Evolutionary conservation across 2,329 filamentous ascomycete genomes (phyloP).

Genomic region (Exophiala mesophila): DNA sequence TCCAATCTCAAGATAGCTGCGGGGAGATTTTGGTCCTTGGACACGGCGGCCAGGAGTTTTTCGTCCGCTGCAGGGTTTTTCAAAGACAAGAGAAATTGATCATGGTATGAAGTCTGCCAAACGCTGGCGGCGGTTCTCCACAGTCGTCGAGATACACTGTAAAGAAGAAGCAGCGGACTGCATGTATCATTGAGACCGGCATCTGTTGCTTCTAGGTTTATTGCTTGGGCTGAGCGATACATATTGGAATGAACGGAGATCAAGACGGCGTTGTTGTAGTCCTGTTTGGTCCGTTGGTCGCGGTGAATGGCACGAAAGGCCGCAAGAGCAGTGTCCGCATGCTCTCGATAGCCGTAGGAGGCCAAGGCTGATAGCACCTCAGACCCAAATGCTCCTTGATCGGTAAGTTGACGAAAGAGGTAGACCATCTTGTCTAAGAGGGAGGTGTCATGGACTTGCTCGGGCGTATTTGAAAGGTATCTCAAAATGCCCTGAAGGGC

Average conservation of each 20-base stretch:
- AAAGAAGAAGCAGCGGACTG: conserved; percentile 31
- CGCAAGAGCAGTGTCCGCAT: conserved; percentile 13
- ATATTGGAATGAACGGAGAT: conserved; percentile 14
- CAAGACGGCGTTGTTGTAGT: conserved; percentile 40
- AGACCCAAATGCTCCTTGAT: conserved; percentile 7
- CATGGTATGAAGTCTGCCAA: conserved; percentile 27
- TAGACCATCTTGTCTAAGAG: neutral
- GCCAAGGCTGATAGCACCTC: conserved; percentile 13
- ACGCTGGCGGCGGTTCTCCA: conserved; percentile 33
- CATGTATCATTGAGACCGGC: conserved; percentile 27
- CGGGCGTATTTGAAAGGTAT: conserved; percentile 1
- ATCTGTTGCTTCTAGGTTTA: conserved; percentile 39
- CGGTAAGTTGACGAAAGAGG: neutral
- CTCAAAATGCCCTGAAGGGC: neutral
- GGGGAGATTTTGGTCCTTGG: conserved; percentile 14
- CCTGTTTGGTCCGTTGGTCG: conserved; percentile 34
- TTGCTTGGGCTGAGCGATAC: conserved; percentile 30
- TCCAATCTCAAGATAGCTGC: conserved; percentile 12
- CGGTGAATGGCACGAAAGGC: conserved; percentile 43
- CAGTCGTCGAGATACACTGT: conserved; percentile 29
- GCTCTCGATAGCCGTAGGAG: conserved; percentile 1
- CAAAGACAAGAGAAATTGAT: conserved; percentile 22
- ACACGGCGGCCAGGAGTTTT: conserved; percentile 5
- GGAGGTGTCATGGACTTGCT: conserved; percentile 3
- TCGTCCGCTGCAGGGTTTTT: conserved; percentile 12